A percentile compares a stretch with the other conserved stretches of the same genome.
Evolutionary conservation across 192 early-diverging fungal genomes (phyloP).

Genomic region (Hyaloraphidium curvatum): DNA sequence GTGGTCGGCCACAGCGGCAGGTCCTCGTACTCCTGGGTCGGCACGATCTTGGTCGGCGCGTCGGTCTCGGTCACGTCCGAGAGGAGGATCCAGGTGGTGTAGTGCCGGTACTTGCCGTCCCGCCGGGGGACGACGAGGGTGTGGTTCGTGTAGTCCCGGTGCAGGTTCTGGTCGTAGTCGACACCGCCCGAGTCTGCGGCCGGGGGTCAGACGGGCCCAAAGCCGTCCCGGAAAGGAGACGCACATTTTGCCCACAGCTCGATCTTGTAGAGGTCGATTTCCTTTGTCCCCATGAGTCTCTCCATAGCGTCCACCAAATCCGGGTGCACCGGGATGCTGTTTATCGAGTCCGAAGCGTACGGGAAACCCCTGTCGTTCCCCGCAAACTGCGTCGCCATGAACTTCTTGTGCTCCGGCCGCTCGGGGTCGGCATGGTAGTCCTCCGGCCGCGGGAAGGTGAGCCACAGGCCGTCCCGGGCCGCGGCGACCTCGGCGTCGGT

Average conservation of each 20-base stretch:
- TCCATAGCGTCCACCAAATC: not conserved
- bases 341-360: not conserved
- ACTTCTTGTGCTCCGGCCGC: not conserved
- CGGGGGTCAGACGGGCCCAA: not conserved
- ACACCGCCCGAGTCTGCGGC: not conserved
- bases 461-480: not conserved
- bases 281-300: not conserved
- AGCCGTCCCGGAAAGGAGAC: not conserved
- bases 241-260: not conserved
- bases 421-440: not conserved
- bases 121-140: not conserved
- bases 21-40: not conserved
- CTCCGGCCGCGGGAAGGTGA: not conserved
- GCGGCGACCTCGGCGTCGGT: not conserved
- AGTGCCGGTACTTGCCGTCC: not conserved
- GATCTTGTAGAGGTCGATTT: not conserved
- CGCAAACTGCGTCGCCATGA: not conserved
- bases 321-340: not conserved
- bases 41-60: not conserved
- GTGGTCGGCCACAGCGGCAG: not conserved
- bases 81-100: not conserved
- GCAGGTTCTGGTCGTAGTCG: not conserved
- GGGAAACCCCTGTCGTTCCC: not conserved
- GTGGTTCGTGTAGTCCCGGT: not conserved
- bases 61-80: conserved; percentile 1